Evolutionary conservation across 2,329 filamentous ascomycete genomes (phyloP).

Genomic region (Lecanicillium sp.): DNA sequence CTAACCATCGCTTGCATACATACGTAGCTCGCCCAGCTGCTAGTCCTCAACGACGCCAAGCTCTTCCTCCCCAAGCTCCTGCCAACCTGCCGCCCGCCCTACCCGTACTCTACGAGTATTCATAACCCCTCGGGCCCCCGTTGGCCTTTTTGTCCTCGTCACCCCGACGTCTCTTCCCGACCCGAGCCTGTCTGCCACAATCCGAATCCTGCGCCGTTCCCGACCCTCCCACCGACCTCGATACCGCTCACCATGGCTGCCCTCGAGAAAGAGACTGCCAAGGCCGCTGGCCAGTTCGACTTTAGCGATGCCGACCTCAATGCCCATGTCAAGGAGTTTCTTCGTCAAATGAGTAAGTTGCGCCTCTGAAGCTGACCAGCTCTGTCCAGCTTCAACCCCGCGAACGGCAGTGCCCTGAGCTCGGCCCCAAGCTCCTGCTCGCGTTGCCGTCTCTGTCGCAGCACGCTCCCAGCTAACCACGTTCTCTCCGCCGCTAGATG

Average conservation of each 20-base stretch:
- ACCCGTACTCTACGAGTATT: too few species aligned
- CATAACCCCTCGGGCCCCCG: too few species aligned
- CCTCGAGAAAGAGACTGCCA: slow-evolving; percentile 60
- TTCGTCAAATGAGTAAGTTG: slow-evolving; percentile 66
- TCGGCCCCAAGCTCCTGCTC: too few species aligned
- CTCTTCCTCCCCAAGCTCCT: slow-evolving; percentile 13
- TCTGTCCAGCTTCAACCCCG: too few species aligned
- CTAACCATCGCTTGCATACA: neutral
- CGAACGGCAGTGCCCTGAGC: too few species aligned
- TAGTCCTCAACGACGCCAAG: slow-evolving; percentile 39
- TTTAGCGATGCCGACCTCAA: slow-evolving; percentile 73
- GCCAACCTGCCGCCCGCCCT: slow-evolving; percentile 8
- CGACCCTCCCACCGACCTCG: slow-evolving; percentile 45
- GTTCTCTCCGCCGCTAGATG: slow-evolving; percentile 41
- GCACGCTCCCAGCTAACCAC: slow-evolving; percentile 8
- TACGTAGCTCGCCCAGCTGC: slow-evolving; percentile 42
- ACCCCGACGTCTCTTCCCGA: slow-evolving; percentile 16
- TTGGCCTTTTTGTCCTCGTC: slow-evolving; percentile 8
- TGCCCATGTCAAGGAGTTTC: slow-evolving; percentile 75
- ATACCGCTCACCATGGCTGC: slow-evolving; percentile 53
- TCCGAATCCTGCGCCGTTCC: slow-evolving; percentile 46
- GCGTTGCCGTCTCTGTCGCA: slow-evolving; percentile 7
- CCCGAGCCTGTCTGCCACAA: slow-evolving; percentile 46
- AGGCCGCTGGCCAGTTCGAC: slow-evolving; percentile 78
- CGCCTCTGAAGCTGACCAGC: too few species aligned